phyloP scores from a whole-genome alignment of 2,329 filamentous ascomycete species.

The Sclerotinia trifoliorum region DNA sequence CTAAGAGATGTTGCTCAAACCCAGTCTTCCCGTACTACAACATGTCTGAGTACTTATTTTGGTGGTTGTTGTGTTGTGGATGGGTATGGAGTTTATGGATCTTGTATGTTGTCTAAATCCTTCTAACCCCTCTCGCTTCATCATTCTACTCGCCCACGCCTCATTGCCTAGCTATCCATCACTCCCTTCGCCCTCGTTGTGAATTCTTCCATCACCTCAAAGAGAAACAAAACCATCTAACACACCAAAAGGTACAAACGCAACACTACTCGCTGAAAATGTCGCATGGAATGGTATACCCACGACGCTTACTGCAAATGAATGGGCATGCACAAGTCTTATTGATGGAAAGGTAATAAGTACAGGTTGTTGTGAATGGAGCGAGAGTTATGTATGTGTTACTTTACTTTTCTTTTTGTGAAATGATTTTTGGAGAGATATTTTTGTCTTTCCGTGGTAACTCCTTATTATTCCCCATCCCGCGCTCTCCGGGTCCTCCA shows the following conservation, averaged over 20 bases:
- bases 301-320: slow-evolving; percentile 6
- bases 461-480: too few species aligned
- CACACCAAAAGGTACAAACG: slow-evolving; percentile 9
- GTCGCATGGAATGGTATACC: slow-evolving; percentile 7
- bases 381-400: not conserved
- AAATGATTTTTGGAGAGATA: too few species aligned
- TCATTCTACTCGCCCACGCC: not conserved
- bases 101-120: not conserved
- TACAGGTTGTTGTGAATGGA: slow-evolving; percentile 1
- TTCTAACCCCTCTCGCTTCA: not conserved
- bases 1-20: not conserved
- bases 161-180: too few species aligned
- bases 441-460: too few species aligned
- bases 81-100: not conserved
- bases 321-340: slow-evolving; percentile 2
- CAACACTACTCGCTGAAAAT: not conserved
- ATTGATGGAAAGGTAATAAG: not conserved
- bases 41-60: slow-evolving; percentile 22
- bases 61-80: slow-evolving; percentile 17
- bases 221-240: not conserved
- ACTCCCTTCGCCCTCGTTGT: too few species aligned
- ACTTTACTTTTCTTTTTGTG: too few species aligned
- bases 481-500: too few species aligned
- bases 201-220: not conserved
- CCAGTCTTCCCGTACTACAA: slow-evolving; percentile 12